Evolutionary conservation across 345 rosid genomes (phyloP).

Genomic region (Camelina laxa): DNA sequence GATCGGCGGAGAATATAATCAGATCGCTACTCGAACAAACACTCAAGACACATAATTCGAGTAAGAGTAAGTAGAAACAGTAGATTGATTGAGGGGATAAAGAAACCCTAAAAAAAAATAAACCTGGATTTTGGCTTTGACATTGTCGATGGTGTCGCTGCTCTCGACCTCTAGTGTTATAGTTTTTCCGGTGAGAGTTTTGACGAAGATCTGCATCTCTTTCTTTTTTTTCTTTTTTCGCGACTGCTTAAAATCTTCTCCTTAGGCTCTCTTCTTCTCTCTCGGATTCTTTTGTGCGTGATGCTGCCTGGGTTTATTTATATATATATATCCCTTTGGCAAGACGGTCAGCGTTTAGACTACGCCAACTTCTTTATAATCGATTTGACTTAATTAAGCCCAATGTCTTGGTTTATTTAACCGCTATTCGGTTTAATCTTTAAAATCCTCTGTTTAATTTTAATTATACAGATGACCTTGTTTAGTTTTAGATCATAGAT

Average conservation of each 20-base stretch:
- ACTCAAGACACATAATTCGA: neutral
- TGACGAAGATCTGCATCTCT: slow-evolving; percentile 65
- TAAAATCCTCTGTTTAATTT: neutral
- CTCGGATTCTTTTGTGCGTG: neutral
- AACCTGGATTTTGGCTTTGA: slow-evolving; percentile 66
- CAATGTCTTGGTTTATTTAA: neutral
- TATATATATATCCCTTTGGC: neutral
- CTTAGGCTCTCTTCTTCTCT: neutral
- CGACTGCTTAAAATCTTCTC: neutral
- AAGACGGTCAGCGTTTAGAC: slow-evolving; percentile 26
- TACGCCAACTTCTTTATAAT: slow-evolving; percentile 30
- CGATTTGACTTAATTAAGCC: neutral
- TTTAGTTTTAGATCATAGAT: too few species aligned
- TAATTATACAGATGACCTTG: neutral
- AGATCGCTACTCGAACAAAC: slow-evolving; percentile 4
- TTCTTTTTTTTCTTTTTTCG: neutral
- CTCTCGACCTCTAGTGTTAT: slow-evolving; percentile 67
- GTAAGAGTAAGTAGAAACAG: slow-evolving; percentile 2
- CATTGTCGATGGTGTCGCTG: slow-evolving; percentile 62
- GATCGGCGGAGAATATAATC: neutral
- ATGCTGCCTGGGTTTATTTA: neutral
- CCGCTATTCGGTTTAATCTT: neutral
- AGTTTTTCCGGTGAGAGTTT: slow-evolving; percentile 64
- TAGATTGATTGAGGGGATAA: neutral
- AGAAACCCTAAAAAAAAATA: slow-evolving; percentile 4